Evolutionary conservation across 805 yeast genomes (phyloP).

Genomic region (Schwanniomyces sp.): DNA sequence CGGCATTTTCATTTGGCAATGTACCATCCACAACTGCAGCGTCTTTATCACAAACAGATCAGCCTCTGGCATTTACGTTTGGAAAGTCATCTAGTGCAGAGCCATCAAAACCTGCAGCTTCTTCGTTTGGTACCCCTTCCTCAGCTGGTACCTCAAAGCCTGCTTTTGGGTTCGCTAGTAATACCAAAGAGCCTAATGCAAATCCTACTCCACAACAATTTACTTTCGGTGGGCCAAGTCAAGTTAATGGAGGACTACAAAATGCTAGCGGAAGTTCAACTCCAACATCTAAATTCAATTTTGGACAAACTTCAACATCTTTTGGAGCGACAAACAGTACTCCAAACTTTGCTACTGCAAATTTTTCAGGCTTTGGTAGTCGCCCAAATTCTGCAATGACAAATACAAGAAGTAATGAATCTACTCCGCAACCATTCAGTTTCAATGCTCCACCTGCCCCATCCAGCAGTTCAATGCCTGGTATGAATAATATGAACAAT

Average conservation of each 20-base stretch:
- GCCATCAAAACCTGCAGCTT: not conserved
- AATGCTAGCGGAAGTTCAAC: not conserved
- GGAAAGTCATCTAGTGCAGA: constrained; percentile 7
- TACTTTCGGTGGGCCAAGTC: constrained; percentile 7
- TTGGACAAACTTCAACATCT: constrained; percentile 1
- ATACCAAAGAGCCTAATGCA: not conserved
- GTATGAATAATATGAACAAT: not conserved
- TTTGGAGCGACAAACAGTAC: not conserved
- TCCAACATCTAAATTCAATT: constrained; percentile 3
- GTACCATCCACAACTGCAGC: constrained; percentile 4
- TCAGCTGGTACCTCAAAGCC: constrained; percentile 4
- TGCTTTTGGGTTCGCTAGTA: constrained; percentile 4
- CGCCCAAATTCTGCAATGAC: not conserved
- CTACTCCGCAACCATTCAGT: constrained; percentile 3
- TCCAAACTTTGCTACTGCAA: not conserved
- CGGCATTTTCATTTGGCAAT: constrained; percentile 8
- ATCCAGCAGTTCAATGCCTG: not conserved
- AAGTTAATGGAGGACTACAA: not conserved
- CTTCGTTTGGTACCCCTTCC: not conserved
- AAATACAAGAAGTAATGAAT: not conserved
- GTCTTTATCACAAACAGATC: not conserved
- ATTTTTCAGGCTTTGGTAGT: not conserved
- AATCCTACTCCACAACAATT: constrained; percentile 6
- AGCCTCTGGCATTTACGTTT: constrained; percentile 14
- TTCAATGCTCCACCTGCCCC: not conserved